Evolutionary conservation across 2,329 filamentous ascomycete genomes (phyloP), one percentile per base, ranked within the genome.

Genomic region (Fusarium sambucinum): DNA sequence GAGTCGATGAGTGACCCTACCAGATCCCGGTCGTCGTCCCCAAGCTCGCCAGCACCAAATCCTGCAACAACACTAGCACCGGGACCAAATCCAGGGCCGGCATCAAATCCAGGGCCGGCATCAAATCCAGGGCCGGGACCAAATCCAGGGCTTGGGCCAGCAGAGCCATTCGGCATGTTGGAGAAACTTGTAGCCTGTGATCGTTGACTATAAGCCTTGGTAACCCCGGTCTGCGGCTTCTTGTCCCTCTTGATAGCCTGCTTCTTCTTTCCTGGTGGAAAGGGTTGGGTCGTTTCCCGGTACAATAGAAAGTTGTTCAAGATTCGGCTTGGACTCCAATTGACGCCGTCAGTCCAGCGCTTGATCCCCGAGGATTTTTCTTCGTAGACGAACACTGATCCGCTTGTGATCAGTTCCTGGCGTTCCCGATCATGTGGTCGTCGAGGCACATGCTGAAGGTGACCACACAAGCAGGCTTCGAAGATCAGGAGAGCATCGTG

Each of bases 281-380:
- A 94, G 0, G 90, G 89, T 73, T 90, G 89, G 66, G 92, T 87
- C 42, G 96, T 85, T 77, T 97, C 92, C 30, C 93, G 89, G 75
- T 97, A 97, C 70, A 96, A 87, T 42, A 97, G 85, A 72, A 93
- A 96, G 76, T 96, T 96, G 60, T 90, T 91, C 47, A 95, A 83
- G 47, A 96, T 95, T 17, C 92, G 90, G 78, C 90, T 96, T 0
- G 94, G 94, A 71, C 92, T 96, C 94, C 94, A 97, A 9, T 91
- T 90, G 13, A 95, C 88, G 16, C 94, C 94, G 72, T 97, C 94
- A 0, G 94, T 97, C 94, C 94, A 97, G 57, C 94, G 86, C 81
- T 96, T 96, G 80, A 97, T 97, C 7, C 93, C 93, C 0, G 94
- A 96, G 0, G 92, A 90, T 64, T 93, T 90, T 77, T 97, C 93